Evolutionary conservation across 208 protist species (phyloP).

Genomic region (Lotmaria passim): DNA sequence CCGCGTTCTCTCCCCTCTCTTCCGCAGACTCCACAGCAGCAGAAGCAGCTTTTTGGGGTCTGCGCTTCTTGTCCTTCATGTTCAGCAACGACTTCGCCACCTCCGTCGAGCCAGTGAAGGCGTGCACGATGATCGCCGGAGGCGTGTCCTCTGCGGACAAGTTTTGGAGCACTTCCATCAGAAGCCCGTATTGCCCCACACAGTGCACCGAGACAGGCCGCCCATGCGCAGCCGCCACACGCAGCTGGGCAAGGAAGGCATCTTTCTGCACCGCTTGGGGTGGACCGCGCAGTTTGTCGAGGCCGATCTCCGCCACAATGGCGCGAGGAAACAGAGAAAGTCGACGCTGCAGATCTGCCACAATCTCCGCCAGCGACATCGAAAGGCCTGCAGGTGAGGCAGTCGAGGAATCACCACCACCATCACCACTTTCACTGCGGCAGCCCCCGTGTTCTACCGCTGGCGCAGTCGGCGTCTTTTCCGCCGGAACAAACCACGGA

Average conservation of each 20-base stretch:
- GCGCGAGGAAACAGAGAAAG: slow-evolving; percentile 49
- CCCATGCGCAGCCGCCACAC: slow-evolving; percentile 56
- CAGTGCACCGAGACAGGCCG: slow-evolving; percentile 84
- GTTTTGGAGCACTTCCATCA: slow-evolving; percentile 55
- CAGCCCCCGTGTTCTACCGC: not conserved
- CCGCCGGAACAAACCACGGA: slow-evolving; percentile 72
- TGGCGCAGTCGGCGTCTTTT: not conserved
- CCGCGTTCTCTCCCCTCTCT: not conserved
- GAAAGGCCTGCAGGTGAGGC: not conserved
- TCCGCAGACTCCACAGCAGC: not conserved
- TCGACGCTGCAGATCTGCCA: slow-evolving; percentile 44
- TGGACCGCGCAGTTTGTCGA: slow-evolving; percentile 80
- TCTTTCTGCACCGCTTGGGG: slow-evolving; percentile 42
- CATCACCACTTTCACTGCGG: not conserved
- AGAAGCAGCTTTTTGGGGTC: not conserved
- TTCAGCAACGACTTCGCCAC: slow-evolving; percentile 69
- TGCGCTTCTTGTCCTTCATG: slow-evolving; percentile 56
- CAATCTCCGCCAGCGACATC: slow-evolving; percentile 25
- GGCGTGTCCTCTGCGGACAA: slow-evolving; percentile 54
- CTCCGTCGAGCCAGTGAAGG: slow-evolving; percentile 75
- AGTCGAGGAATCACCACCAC: not conserved
- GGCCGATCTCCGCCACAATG: slow-evolving; percentile 86
- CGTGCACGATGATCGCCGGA: slow-evolving; percentile 81
- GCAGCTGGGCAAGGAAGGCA: slow-evolving; percentile 63
- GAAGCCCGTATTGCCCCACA: slow-evolving; percentile 70